Evolutionary conservation across 148 eudicot species (phyloP).

Genomic region (Agrostemma githago): DNA sequence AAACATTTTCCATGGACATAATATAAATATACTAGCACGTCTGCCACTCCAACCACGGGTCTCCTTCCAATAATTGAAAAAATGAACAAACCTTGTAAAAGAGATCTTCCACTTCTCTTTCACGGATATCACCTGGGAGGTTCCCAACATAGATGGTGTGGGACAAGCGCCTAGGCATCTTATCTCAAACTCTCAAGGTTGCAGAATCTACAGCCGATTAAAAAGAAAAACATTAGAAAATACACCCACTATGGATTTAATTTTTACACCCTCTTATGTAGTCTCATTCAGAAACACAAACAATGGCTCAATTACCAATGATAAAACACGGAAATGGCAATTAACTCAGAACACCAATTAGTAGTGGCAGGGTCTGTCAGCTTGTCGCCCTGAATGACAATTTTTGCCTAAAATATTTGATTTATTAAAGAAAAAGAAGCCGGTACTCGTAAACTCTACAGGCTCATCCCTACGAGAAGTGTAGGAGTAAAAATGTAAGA

Average conservation of each 20-base stretch:
- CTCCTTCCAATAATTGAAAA: not conserved
- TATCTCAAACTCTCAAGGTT: slow-evolving; percentile 25
- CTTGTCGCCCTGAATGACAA: too few relatives aligned
- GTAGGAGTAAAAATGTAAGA: not conserved
- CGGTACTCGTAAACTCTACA: not conserved
- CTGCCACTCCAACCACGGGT: not conserved
- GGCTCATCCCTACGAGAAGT: not conserved
- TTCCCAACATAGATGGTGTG: slow-evolving; percentile 80
- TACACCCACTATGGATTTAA: too few relatives aligned
- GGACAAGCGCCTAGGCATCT: slow-evolving; percentile 50
- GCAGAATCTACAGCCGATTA: not conserved
- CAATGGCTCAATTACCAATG: not conserved
- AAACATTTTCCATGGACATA: not conserved
- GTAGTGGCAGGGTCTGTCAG: not conserved
- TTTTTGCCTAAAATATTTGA: too few relatives aligned
- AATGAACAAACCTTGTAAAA: slow-evolving; percentile 63
- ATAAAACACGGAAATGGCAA: not conserved
- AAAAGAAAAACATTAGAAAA: not conserved
- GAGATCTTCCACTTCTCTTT: slow-evolving; percentile 78
- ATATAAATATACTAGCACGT: not conserved
- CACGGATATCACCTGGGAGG: slow-evolving; percentile 76
- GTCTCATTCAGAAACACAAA: not conserved
- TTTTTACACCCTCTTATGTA: not conserved
- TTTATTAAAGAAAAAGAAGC: not conserved
- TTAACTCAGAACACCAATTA: not conserved